Percentiles rank a stretch among this genome's conserved stretches.
These are phyloP conservation scores for Aspergillus ellipticus DNA, from an alignment of 495 filamentous ascomycete species.

Conservation along the genomic window DNA sequence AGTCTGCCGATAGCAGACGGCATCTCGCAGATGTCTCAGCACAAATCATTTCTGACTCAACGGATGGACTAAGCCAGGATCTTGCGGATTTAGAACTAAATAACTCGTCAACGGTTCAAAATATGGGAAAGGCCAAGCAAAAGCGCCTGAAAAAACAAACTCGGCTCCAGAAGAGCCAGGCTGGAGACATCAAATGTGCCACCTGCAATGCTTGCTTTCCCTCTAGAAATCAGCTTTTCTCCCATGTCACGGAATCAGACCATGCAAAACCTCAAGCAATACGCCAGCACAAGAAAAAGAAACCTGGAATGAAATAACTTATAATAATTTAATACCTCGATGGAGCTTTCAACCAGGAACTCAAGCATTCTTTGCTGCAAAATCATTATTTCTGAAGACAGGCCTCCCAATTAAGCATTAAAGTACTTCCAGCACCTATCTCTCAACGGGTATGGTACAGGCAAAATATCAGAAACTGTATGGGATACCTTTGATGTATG, in stretches of 20 bases:
- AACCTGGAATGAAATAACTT: too few relatives aligned
- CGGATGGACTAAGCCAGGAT: constrained; percentile 20
- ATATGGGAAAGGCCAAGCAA: constrained; percentile 82
- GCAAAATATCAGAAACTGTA: too few relatives aligned
- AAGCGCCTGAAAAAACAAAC: constrained; percentile 85
- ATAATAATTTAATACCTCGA: too few relatives aligned
- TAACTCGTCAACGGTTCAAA: constrained; percentile 31
- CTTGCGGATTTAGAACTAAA: constrained; percentile 19
- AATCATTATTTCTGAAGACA: too few relatives aligned
- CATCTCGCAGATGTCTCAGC: constrained; percentile 1
- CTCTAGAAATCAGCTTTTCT: constrained; percentile 67
- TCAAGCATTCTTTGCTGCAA: too few relatives aligned
- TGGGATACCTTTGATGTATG: not conserved
- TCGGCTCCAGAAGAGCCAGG: constrained; percentile 47
- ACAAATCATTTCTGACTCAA: constrained; percentile 1
- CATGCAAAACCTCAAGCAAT: constrained; percentile 51
- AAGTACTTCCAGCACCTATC: too few relatives aligned
- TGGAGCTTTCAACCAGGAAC: too few relatives aligned
- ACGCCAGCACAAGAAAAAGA: constrained; percentile 15
- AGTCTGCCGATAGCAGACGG: constrained; percentile 37
- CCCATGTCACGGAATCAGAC: constrained; percentile 61
- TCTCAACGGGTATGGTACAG: too few relatives aligned
- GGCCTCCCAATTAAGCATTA: too few relatives aligned
- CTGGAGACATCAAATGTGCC: constrained; percentile 50
- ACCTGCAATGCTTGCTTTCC: constrained; percentile 59